Conservation (phyloP, 179 eudicot species). For the Pouteria campechiana region DNA sequence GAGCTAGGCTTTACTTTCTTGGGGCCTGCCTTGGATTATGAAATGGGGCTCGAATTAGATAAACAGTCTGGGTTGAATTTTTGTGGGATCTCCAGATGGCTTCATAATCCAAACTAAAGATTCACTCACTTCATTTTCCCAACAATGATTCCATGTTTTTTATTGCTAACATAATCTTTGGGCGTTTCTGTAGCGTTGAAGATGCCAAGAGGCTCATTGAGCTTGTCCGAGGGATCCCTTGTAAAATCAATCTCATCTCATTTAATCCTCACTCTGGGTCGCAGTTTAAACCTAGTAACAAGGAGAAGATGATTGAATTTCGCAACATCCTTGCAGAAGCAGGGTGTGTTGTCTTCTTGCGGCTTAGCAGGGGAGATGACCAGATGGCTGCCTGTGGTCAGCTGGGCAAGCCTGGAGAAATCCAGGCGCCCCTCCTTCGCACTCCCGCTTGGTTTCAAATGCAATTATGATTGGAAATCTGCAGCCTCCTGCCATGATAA, state of each 20-base stretch:
- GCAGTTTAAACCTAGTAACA: conserved; percentile 57
- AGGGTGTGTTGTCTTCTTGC: conserved; percentile 63
- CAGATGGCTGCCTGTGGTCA: conserved; percentile 99
- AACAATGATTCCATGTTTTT: no score
- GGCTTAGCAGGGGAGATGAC: conserved; percentile 84
- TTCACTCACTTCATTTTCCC: no score
- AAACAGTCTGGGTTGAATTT: no score
- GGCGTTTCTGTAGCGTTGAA: conserved; percentile 60
- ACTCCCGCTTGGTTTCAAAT: conserved; percentile 53
- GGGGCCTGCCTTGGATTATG: no score
- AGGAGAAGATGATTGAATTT: conserved; percentile 75
- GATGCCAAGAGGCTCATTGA: conserved; percentile 80
- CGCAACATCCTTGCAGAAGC: conserved; percentile 65
- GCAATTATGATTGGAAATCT: no score
- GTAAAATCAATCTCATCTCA: conserved; percentile 91
- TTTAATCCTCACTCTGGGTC: conserved; percentile 88
- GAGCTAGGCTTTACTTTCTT: no score
- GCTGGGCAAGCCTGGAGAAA: conserved; percentile 74
- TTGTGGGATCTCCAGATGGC: no score
- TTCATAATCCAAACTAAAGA: no score
- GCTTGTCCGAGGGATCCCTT: conserved; percentile 81
- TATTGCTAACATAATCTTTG: no score
- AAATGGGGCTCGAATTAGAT: no score
- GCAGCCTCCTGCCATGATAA: no score
- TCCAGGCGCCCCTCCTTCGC: conserved; percentile 67